Evolutionary conservation across 2,329 filamentous ascomycete genomes (phyloP).

Genomic region (Fusarium luffae): DNA sequence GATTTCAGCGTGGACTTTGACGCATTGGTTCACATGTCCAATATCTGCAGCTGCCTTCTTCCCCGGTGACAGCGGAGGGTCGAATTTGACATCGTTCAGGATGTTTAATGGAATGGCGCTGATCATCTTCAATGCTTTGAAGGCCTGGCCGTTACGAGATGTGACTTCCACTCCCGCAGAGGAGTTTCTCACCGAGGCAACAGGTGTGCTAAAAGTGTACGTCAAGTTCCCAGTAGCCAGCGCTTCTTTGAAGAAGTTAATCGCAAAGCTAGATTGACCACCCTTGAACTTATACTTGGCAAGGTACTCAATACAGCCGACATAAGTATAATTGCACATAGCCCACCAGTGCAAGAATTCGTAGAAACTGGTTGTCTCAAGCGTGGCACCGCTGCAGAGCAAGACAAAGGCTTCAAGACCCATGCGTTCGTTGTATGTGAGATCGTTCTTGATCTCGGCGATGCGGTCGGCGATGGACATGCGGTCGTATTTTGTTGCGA

Average conservation of each 20-base stretch:
- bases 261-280: slow-evolving; percentile 59
- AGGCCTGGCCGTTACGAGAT: slow-evolving; percentile 47
- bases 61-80: slow-evolving; percentile 51
- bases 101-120: slow-evolving; percentile 59
- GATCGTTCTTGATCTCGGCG: slow-evolving; percentile 51
- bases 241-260: slow-evolving; percentile 58
- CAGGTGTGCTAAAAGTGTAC: slow-evolving; percentile 56
- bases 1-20: slow-evolving; percentile 60
- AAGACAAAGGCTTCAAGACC: slow-evolving; percentile 55
- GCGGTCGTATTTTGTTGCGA: slow-evolving; percentile 51
- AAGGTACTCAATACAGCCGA: slow-evolving; percentile 53
- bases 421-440: slow-evolving; percentile 55
- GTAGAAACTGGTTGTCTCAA: slow-evolving; percentile 57
- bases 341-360: slow-evolving; percentile 63
- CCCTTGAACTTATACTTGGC: slow-evolving; percentile 56
- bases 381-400: slow-evolving; percentile 56
- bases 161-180: slow-evolving; percentile 49
- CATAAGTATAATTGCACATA: slow-evolving; percentile 54
- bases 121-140: slow-evolving; percentile 50
- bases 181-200: slow-evolving; percentile 48
- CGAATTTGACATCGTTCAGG: slow-evolving; percentile 54
- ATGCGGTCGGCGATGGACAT: slow-evolving; percentile 57
- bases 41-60: slow-evolving; percentile 52
- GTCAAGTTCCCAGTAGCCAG: slow-evolving; percentile 51
- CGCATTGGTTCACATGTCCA: slow-evolving; percentile 58